Evolutionary conservation across 371 early-diverging fungal genomes (phyloP).

Genomic region (Apophysomyces ossiformis): DNA sequence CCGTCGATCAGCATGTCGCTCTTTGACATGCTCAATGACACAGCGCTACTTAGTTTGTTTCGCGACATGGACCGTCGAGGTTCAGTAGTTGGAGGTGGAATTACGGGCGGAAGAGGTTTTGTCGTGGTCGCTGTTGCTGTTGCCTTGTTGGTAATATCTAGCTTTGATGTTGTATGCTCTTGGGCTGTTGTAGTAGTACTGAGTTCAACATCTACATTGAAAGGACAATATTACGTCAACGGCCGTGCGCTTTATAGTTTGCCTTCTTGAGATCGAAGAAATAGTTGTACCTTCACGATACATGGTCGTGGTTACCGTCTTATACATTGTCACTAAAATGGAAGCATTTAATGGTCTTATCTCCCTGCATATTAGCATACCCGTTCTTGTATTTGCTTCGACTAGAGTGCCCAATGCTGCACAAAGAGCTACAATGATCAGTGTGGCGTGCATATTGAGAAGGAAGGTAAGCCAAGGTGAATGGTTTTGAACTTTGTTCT

Average conservation of each 20-base stretch:
- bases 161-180: not conserved
- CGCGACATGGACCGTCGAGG: not conserved
- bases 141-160: not conserved
- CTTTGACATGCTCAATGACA: not conserved
- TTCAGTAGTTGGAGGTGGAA: not conserved
- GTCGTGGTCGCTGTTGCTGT: slow-evolving; percentile 3
- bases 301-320: slow-evolving; percentile 24
- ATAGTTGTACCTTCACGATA: slow-evolving; percentile 14
- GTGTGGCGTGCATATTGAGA: slow-evolving; percentile 21
- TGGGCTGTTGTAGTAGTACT: not conserved
- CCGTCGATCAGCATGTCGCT: not conserved
- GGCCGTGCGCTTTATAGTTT: not conserved
- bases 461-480: not conserved
- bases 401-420: slow-evolving; percentile 11
- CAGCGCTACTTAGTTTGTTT: slow-evolving; percentile 13
- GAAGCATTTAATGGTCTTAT: not conserved
- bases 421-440: slow-evolving; percentile 19
- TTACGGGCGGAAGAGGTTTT: not conserved
- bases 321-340: slow-evolving; percentile 20
- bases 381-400: slow-evolving; percentile 20
- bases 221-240: not conserved
- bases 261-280: not conserved
- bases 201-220: not conserved
- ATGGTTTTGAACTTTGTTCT: not conserved
- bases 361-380: slow-evolving; percentile 3